These are phyloP conservation scores for Sporothrix mexicana DNA, from an alignment of 2,329 filamentous ascomycete species.

Conservation along the genomic window DNA sequence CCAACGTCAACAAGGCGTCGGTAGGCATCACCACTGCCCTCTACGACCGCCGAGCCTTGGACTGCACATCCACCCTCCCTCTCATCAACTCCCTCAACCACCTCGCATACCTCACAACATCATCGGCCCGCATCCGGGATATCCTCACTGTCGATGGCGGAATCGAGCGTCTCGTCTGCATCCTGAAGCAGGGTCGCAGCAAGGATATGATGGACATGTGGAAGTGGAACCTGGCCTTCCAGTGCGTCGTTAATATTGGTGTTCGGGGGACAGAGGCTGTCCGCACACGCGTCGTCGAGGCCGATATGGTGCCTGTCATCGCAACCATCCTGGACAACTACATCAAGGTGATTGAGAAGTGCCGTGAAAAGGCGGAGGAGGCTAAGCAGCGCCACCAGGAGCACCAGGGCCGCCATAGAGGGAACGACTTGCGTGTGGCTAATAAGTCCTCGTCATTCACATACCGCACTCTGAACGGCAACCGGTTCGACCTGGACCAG, in stretches of 20 bases:
- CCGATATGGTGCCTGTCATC: conserved; percentile 98
- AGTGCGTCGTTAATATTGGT: conserved; percentile 98
- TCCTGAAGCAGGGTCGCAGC: conserved; percentile 94
- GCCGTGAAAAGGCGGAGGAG: conserved; percentile 84
- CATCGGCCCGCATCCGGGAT: conserved; percentile 94
- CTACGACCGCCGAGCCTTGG: conserved; percentile 94
- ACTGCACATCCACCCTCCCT: conserved; percentile 96
- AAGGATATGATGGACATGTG: conserved; percentile 99
- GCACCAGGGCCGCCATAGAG: conserved; percentile 57
- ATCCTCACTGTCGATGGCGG: conserved; percentile 98
- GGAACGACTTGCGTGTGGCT: conserved; percentile 55
- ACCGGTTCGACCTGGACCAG: conserved; percentile 61
- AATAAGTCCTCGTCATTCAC: conserved; percentile 60
- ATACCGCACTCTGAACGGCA: conserved; percentile 47
- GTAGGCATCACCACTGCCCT: conserved; percentile 94
- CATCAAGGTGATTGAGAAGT: conserved; percentile 93
- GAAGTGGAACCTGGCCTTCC: conserved; percentile 99
- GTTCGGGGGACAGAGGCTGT: conserved; percentile 94
- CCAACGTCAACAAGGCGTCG: conserved; percentile 98
- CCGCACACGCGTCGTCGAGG: conserved; percentile 92
- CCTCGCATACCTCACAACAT: conserved; percentile 96
- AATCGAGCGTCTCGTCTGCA: conserved; percentile 94
- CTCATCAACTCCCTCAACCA: conserved; percentile 99
- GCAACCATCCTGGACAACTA: conserved; percentile 98
- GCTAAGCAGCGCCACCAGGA: conserved; percentile 72